Evolutionary conservation across 768 basidiomycete genomes (phyloP).

Genomic region (Hygrocybe punicea): DNA sequence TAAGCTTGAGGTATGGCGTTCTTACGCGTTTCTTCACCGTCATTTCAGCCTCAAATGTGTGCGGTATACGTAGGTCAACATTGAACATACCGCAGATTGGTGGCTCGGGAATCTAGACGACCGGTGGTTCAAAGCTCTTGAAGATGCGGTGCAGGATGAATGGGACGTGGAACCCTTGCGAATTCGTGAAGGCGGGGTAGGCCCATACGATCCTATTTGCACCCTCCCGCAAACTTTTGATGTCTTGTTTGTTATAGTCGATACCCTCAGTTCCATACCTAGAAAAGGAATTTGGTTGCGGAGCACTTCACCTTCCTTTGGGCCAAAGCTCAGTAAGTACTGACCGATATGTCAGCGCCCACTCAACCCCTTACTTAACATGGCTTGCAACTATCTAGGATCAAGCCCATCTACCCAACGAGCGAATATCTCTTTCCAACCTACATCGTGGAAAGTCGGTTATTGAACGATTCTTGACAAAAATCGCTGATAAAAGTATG

Average conservation of each 20-base stretch:
- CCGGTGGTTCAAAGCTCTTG: slow-evolving; percentile 82
- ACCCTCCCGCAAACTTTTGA: slow-evolving; percentile 2
- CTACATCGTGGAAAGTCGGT: slow-evolving; percentile 75
- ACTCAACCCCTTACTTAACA: slow-evolving; percentile 1
- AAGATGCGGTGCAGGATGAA: slow-evolving; percentile 76
- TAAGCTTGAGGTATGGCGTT: slow-evolving; percentile 54
- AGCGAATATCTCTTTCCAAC: slow-evolving; percentile 83
- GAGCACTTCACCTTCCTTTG: slow-evolving; percentile 89
- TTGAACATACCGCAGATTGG: slow-evolving; percentile 89
- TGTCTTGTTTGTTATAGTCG: slow-evolving; percentile 48
- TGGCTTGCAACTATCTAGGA: slow-evolving; percentile 45
- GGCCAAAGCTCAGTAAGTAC: slow-evolving; percentile 82
- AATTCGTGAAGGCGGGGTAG: slow-evolving; percentile 90
- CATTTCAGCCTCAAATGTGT: background rate
- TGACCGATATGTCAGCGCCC: background rate
- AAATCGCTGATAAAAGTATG: slow-evolving; percentile 40
- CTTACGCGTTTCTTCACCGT: background rate
- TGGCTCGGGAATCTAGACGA: slow-evolving; percentile 90
- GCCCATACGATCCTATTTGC: slow-evolving; percentile 23
- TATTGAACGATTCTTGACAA: slow-evolving; percentile 66
- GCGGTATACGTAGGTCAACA: slow-evolving; percentile 51
- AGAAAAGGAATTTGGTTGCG: slow-evolving; percentile 87
- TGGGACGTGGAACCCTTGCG: slow-evolving; percentile 85
- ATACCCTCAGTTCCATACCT: slow-evolving; percentile 93
- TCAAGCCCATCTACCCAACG: slow-evolving; percentile 91